A percentile compares a stretch with the other conserved stretches of the same genome.
These are phyloP conservation scores for Microbotryum lychnidis-dioicae DNA, from an alignment of 1,284 basidiomycete species.

Conservation along the genomic window DNA sequence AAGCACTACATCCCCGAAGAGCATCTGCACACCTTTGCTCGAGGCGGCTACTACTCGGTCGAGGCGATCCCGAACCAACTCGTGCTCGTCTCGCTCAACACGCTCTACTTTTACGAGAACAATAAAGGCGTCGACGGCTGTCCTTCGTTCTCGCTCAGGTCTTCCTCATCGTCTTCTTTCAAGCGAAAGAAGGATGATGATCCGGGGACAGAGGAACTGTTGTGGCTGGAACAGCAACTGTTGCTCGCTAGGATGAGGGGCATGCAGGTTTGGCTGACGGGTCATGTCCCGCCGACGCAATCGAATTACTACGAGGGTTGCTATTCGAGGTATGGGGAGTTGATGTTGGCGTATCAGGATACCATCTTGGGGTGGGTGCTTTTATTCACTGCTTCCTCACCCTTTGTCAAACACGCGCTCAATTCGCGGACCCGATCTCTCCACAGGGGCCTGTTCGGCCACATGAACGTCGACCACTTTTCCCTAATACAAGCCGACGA, in stretches of 20 bases:
- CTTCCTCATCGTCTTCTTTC: not conserved
- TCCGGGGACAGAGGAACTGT: slow-evolving; percentile 73
- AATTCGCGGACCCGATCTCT: not conserved
- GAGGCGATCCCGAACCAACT: slow-evolving; percentile 65
- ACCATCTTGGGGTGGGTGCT: slow-evolving; percentile 60
- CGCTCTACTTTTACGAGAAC: slow-evolving; percentile 83
- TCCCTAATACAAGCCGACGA: slow-evolving; percentile 43
- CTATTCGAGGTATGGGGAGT: slow-evolving; percentile 64
- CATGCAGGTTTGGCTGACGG: slow-evolving; percentile 63
- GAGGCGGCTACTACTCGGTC: slow-evolving; percentile 67
- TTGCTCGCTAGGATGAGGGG: slow-evolving; percentile 59
- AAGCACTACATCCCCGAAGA: slow-evolving; percentile 71
- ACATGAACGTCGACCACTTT: slow-evolving; percentile 49
- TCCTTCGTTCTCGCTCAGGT: slow-evolving; percentile 10
- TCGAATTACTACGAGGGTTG: slow-evolving; percentile 50
- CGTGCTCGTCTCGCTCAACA: slow-evolving; percentile 79
- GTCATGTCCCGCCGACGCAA: slow-evolving; percentile 69
- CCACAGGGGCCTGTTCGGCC: slow-evolving; percentile 62
- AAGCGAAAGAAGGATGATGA: slow-evolving; percentile 42
- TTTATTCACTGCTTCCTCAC: too few species aligned
- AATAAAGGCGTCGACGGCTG: slow-evolving; percentile 61
- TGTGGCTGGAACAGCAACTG: slow-evolving; percentile 86
- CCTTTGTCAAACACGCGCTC: not conserved
- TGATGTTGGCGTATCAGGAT: slow-evolving; percentile 76
- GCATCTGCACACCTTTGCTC: slow-evolving; percentile 51